Evolutionary conservation across 2,329 filamentous ascomycete genomes (phyloP).

Genomic region (Camillea tinctor): DNA sequence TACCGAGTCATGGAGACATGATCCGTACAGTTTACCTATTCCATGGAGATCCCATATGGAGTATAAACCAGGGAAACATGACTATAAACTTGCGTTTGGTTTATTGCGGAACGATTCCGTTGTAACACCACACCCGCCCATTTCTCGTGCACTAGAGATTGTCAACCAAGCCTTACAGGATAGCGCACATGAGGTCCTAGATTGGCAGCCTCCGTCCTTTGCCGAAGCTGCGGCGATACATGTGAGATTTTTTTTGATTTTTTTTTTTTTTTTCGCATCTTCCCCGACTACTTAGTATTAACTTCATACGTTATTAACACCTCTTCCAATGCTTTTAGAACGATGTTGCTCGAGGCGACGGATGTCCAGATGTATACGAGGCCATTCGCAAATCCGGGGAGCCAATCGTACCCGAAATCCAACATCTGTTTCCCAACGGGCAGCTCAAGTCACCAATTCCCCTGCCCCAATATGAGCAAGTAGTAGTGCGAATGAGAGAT

Average conservation of each 20-base stretch:
- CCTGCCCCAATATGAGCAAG: conserved; percentile 48
- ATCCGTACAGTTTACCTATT: background rate
- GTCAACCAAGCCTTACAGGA: background rate
- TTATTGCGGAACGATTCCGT: background rate
- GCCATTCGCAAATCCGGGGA: background rate
- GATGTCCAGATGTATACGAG: background rate
- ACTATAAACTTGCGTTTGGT: background rate
- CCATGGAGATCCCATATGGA: background rate
- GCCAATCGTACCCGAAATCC: background rate
- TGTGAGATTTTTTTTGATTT: background rate
- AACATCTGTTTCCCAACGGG: conserved; percentile 25
- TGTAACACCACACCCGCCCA: background rate
- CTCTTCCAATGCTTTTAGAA: background rate
- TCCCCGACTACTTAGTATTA: too few species aligned
- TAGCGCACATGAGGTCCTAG: background rate
- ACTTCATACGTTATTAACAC: too few species aligned
- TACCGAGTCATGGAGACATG: conserved; percentile 57
- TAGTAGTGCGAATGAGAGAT: background rate
- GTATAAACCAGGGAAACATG: background rate
- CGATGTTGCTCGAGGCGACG: background rate
- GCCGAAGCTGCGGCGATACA: background rate
- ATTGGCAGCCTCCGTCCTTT: background rate
- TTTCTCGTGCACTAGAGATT: background rate
- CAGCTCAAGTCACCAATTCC: conserved; percentile 43
- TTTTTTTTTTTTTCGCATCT: background rate